A percentile compares a stretch with the other conserved stretches of the same genome.
Conservation (phyloP, 495 filamentous ascomycete genomes). For the Hypoxylon crocopeplum region DNA sequence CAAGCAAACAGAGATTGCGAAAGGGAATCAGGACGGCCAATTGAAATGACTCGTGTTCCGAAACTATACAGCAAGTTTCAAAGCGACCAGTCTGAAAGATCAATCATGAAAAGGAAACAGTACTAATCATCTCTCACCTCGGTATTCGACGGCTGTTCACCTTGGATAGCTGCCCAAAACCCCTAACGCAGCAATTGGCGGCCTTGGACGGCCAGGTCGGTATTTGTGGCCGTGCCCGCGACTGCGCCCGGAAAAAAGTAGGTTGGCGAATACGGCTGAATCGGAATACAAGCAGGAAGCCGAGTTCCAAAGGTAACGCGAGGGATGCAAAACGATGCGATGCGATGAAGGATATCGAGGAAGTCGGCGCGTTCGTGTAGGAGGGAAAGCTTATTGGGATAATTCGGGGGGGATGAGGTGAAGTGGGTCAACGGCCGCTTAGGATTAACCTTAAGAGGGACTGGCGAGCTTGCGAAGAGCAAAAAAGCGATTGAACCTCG, state of each 20-base stretch:
- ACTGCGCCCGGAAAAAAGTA: constrained; percentile 5
- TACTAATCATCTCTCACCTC: constrained; percentile 22
- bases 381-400: constrained; percentile 23
- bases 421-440: constrained; percentile 30
- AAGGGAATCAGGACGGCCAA: constrained; percentile 8
- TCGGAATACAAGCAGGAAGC: constrained; percentile 9
- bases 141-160: constrained; percentile 21
- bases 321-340: constrained; percentile 2
- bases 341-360: constrained; percentile 22
- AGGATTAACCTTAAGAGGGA: constrained; percentile 1
- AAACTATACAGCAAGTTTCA: background rate
- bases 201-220: constrained; percentile 28
- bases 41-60: constrained; percentile 5
- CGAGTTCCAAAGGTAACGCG: background rate
- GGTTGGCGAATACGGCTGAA: constrained; percentile 24
- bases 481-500: constrained; percentile 10
- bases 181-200: constrained; percentile 38
- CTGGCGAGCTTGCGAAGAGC: constrained; percentile 13
- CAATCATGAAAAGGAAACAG: background rate
- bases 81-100: background rate
- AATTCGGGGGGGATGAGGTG: constrained; percentile 28
- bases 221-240: constrained; percentile 21
- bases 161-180: constrained; percentile 35
- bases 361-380: constrained; percentile 10
- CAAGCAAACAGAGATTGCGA: background rate